Base-by-base conservation (phyloP, 2,329 filamentous ascomycete species). In the Rugonectria rugulosa region DNA sequence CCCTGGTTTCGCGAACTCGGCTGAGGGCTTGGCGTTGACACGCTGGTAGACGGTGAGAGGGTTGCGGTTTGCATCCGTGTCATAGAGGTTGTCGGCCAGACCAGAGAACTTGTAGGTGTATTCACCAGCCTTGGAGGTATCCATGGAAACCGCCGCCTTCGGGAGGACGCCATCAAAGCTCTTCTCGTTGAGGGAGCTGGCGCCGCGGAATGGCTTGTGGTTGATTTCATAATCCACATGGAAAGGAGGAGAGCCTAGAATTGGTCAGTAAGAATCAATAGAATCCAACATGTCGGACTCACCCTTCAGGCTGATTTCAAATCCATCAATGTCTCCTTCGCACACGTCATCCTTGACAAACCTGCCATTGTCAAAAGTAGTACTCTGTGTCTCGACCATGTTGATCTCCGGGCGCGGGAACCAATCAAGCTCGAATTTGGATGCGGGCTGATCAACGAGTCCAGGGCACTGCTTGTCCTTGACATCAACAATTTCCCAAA, bases 321-420 rank as follows among this genome's bases (percentile, higher is more conserved):
- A 87, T 4, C 88, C 87, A 72, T 97, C 94, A 68, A 97, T 90
- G 59, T 98, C 94, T 24, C 94, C 94, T 76, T 99, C 93, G 69
- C 95, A 99, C 24, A 99, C 88, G 57, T 93, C 88, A 36, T 87
- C 83, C 73, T 96, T 96, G 64, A 87, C 71, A 69, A 88, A 90
- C 27, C 81, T 80, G 23, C 79, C 78, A 8, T 77, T 78, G 14
- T 79, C 77, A 10, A 64, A 55, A 14, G 78, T 78, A 41, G 91
- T 80, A 41, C 87, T 83, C 4, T 86, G 79, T n/a, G 84, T 85
- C 56, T 89, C 83, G 6, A 87, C 79, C 40, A 95, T 72, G 12
- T 81, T 82, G 36, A 96, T 81, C 59, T 86, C 80, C 1, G 95
- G 96, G 41, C 93, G 86, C 27, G 90, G 83, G 65, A 95, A 91